These are phyloP conservation scores for Cenchrus fungigraminus DNA, from an alignment of 176 grass and related monocot genomes.

Conservation along the genomic window DNA sequence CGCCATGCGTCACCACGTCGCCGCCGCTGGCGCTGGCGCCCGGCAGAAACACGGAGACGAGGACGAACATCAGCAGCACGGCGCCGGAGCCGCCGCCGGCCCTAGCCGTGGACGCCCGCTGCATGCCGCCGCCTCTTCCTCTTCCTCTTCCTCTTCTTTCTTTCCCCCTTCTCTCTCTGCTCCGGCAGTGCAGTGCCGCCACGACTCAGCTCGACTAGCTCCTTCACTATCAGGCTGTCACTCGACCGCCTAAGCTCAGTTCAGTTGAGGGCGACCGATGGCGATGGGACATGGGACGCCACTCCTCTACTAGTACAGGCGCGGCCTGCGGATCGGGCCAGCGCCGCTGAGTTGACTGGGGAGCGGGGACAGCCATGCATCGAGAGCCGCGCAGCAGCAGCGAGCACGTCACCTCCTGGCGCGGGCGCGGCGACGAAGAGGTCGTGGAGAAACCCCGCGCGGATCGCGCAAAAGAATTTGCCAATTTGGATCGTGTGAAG, in stretches of 20 bases:
- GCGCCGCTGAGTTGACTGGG: slow-evolving; percentile 13
- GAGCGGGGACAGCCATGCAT: not conserved
- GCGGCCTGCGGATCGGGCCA: not conserved
- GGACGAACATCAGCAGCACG: not conserved
- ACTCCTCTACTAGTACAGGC: not conserved
- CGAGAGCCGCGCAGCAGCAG: not conserved
- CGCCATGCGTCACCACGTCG: not conserved
- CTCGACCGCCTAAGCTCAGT: not conserved
- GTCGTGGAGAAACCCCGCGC: not conserved
- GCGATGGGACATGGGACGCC: not conserved
- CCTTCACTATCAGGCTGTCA: not conserved
- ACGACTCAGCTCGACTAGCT: not conserved
- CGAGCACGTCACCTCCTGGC: not conserved
- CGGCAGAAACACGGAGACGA: not conserved
- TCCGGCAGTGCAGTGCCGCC: too few species aligned
- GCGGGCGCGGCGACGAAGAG: not conserved
- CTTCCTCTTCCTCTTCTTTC: not conserved
- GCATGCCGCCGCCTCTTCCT: not conserved
- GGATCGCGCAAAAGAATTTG: not conserved
- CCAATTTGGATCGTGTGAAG: not conserved
- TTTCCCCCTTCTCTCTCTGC: not conserved
- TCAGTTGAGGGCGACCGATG: not conserved
- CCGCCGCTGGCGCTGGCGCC: not conserved
- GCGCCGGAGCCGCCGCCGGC: not conserved
- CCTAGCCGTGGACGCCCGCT: not conserved